Evolutionary conservation across 179 eudicot species (phyloP).

Genomic region (Beta macrorhiza): DNA sequence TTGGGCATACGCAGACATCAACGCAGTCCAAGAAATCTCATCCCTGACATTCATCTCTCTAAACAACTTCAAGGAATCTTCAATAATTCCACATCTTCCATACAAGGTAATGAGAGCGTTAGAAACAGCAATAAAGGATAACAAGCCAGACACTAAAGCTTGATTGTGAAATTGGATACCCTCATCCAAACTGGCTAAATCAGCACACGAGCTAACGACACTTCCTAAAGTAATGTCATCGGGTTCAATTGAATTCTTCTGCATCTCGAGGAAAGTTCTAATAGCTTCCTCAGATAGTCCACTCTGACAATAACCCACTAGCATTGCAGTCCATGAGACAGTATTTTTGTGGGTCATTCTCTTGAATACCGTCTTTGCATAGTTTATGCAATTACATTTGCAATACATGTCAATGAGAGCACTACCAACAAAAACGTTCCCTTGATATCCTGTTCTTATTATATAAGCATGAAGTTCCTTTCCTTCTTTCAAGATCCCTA

Average conservation of each 20-base stretch:
- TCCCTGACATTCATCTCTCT: slow-evolving; percentile 64
- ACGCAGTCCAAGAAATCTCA: slow-evolving; percentile 85
- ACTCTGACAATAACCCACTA: slow-evolving; percentile 89
- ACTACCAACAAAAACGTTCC: slow-evolving; percentile 78
- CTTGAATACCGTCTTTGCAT: slow-evolving; percentile 63
- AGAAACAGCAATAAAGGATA: slow-evolving; percentile 65
- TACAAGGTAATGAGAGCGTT: slow-evolving; percentile 89
- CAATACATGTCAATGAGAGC: slow-evolving; percentile 93
- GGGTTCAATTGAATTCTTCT: slow-evolving; percentile 52
- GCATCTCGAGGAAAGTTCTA: slow-evolving; percentile 56
- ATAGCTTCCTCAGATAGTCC: slow-evolving; percentile 86
- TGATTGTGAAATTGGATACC: slow-evolving; percentile 81
- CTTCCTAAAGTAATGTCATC: slow-evolving; percentile 87
- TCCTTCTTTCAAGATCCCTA: slow-evolving; percentile 64
- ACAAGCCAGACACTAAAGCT: slow-evolving; percentile 70
- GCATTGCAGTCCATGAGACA: slow-evolving; percentile 92
- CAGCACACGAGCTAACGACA: slow-evolving; percentile 87
- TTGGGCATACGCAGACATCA: slow-evolving; percentile 74
- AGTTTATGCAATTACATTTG: slow-evolving; percentile 62
- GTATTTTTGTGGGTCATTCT: slow-evolving; percentile 66
- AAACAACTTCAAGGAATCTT: slow-evolving; percentile 70
- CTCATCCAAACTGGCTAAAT: slow-evolving; percentile 79
- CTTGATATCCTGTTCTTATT: slow-evolving; percentile 46
- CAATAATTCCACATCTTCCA: slow-evolving; percentile 84
- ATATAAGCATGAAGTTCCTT: slow-evolving; percentile 74